Base-by-base conservation (phyloP, 139 green algal species). In the Chlorella sorokiniana region DNA sequence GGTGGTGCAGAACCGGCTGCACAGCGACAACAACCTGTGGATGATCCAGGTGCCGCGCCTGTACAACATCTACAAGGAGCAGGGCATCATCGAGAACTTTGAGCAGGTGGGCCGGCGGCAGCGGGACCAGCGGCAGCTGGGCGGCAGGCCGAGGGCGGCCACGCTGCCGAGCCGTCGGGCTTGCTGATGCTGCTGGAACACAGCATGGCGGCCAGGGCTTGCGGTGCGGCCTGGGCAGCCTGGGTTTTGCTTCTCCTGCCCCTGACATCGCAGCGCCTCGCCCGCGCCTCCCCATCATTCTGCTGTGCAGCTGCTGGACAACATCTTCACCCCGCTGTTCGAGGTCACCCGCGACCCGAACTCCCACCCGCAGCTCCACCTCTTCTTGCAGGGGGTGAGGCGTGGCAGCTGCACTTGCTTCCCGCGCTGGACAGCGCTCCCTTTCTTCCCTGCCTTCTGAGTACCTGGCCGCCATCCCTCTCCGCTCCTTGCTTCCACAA, bases 301-400 rank as follows among this genome's bases (percentile, higher is more conserved):
- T n/a, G n/a, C n/a, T n/a, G n/a, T 37, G 65, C 91, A 98, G 88
- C 96, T 99, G 88, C 92, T 99, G 64, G 92, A 96, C 90, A 99
- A 99, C 92, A 96, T 99, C 83, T 99, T 99, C 84, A 70, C 87
- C 38, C 97, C 97, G 35, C 92, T 99, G 75, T 99, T 99, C 83
- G 97, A 99, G 88, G 97, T 97, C 42, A 99, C 97, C n/a, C 62
- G 89, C 3, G 92, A 99, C 91, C 97, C 97, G 31, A 81, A 82
- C 52, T 93, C 90, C 16, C 96, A 99, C 90, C 97, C 97, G 37
- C 93, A 99, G 92, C 94, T 99, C 72, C 96, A 99, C 87, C 86
- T 98, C n/a, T 97, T 99, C 86, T 88, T 99, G 51, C 76, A 88
- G 23, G 87, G 93, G 79, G 94, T 97, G 65, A 61, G 82, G 25